Evolutionary conservation across 306 rosid genomes (phyloP).

Genomic region (Vigna unguiculata): DNA sequence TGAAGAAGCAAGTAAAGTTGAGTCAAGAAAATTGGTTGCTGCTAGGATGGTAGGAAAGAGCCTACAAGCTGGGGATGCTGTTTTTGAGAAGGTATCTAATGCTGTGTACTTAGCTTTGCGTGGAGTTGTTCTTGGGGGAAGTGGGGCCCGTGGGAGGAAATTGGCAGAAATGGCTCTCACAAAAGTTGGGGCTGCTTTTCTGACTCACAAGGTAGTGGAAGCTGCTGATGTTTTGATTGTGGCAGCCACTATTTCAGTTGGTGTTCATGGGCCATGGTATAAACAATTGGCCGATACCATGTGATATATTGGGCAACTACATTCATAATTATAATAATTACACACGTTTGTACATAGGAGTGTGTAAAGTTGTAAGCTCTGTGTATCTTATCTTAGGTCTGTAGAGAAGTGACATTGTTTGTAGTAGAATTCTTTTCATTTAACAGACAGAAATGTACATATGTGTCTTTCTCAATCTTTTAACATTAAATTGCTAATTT

Average conservation of each 20-base stretch:
- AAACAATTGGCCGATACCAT: slow-evolving; percentile 53
- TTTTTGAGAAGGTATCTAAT: slow-evolving; percentile 77
- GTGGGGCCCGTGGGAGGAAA: slow-evolving; percentile 67
- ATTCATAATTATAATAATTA: slow-evolving; percentile 11
- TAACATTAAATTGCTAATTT: slow-evolving; percentile 23
- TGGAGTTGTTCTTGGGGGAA: slow-evolving; percentile 81
- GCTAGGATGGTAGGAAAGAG: slow-evolving; percentile 80
- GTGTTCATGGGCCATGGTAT: slow-evolving; percentile 92
- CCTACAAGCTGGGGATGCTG: slow-evolving; percentile 86
- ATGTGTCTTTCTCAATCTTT: neutral
- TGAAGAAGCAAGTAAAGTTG: slow-evolving; percentile 53
- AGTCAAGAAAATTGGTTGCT: slow-evolving; percentile 64
- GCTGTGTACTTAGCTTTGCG: slow-evolving; percentile 74
- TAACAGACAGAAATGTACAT: slow-evolving; percentile 42
- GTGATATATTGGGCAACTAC: slow-evolving; percentile 40
- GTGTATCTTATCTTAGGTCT: slow-evolving; percentile 38
- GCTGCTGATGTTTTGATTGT: slow-evolving; percentile 77
- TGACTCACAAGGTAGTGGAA: slow-evolving; percentile 66
- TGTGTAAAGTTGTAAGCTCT: slow-evolving; percentile 49
- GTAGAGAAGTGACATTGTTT: slow-evolving; percentile 42
- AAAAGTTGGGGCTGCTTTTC: slow-evolving; percentile 74
- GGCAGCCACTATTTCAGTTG: slow-evolving; percentile 75
- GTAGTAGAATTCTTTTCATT: slow-evolving; percentile 47
- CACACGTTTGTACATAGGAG: slow-evolving; percentile 51
- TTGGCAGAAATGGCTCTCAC: slow-evolving; percentile 74